phyloP scores from a whole-genome alignment of 1,139 yeast genomes.

The Debaryomyces singareniensis region DNA sequence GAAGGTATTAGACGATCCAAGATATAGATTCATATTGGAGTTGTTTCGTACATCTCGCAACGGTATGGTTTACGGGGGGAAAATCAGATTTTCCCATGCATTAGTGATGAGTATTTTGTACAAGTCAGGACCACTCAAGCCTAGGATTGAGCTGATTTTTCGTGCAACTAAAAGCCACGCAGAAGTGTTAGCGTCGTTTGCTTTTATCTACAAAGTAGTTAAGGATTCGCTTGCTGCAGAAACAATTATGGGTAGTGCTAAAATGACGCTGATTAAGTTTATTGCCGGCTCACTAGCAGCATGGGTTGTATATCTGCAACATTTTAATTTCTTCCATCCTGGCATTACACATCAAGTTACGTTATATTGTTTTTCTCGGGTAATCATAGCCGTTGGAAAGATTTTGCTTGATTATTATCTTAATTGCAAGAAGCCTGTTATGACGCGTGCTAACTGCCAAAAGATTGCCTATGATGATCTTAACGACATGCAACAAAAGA shows the following conservation, averaged over 20 bases:
- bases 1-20: slow-evolving; percentile 20
- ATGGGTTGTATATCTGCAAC: slow-evolving; percentile 59
- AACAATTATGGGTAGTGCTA: slow-evolving; percentile 27
- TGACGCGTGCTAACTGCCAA: slow-evolving; percentile 16
- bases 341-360: slow-evolving; percentile 56
- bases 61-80: slow-evolving; percentile 68
- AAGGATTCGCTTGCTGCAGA: slow-evolving; percentile 27
- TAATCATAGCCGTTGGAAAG: slow-evolving; percentile 48
- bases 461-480: slow-evolving; percentile 23
- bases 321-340: slow-evolving; percentile 37
- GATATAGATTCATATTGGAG: slow-evolving; percentile 36
- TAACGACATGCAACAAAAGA: slow-evolving; percentile 25
- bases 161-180: slow-evolving; percentile 65
- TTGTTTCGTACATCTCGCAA: slow-evolving; percentile 36
- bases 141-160: slow-evolving; percentile 44
- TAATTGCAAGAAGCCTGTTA: slow-evolving; percentile 30
- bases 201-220: slow-evolving; percentile 49
- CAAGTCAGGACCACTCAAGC: slow-evolving; percentile 41
- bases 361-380: slow-evolving; percentile 56
- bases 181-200: slow-evolving; percentile 58
- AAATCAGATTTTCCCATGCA: slow-evolving; percentile 69
- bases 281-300: slow-evolving; percentile 64
- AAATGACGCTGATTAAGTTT: slow-evolving; percentile 35
- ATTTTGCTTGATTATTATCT: slow-evolving; percentile 35
- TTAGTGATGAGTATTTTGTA: slow-evolving; percentile 56